Evolutionary conservation across 371 early-diverging fungal species (phyloP), one percentile per base, ranked within the genome.

Genomic region (Lichtheimia corymbifera): DNA sequence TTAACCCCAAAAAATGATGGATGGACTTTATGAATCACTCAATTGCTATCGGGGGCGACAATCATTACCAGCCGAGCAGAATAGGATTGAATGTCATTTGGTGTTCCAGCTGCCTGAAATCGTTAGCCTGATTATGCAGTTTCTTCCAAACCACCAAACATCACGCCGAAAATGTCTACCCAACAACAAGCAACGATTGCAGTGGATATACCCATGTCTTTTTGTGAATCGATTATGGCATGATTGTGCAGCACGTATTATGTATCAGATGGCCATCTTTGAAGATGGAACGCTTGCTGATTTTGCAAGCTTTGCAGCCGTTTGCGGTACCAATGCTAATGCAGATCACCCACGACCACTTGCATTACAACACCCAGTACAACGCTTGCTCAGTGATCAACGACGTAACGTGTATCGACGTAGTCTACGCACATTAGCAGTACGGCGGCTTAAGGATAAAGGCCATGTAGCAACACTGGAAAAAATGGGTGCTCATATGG

Each of bases 221-320:
- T 60, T 67, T 25, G 81, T 81, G 4, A 78, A 73, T 50, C 74
- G 64, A 43, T 54, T 74, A 24, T 81, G 78, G 77, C 66, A 78
- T 56, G 72, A 76, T 55, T 70, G 75, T 60, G 65, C 73, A 0
- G 62, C 54, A 49, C 71, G 74, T 4, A 54, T 63, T 12, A 59
- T 78, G 20, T 76, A 75, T 75, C 69, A 71, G 43, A 64, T 56
- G 12, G 64, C 66, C 0, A 58, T 43, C 3, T 81, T 81, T 63
- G 74, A 73, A 15, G 78, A 76, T 14, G 35, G 11, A 2, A 66
- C 63, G 15, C 66, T 53, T 15, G 41, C 22, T 6, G 60, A 65
- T 15, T 58, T 68, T 40, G 20, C 58, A 13, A 59, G 56, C 9
- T 68, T 63, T 42, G 61, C 61, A 22, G 53, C 64, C 13, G 20